A percentile compares a stretch with the other conserved stretches of the same genome.
Evolutionary conservation across 2,329 filamentous ascomycete species (phyloP).

Genomic region (Phialophora tarda): DNA sequence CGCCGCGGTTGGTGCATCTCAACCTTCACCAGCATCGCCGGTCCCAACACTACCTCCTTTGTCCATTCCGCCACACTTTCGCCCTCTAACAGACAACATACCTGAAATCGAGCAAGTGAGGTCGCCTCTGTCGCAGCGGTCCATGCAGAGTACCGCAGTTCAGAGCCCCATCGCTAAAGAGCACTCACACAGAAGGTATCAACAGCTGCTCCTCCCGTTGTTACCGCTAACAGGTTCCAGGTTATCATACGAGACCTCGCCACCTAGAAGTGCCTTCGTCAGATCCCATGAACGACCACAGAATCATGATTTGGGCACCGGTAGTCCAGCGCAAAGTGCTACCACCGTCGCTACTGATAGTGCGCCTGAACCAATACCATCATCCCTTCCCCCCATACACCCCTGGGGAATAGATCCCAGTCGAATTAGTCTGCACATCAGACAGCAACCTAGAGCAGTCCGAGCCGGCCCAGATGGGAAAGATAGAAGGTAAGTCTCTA

Average conservation of each 20-base stretch:
- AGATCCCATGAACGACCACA: conserved; percentile 31
- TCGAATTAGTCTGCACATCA: conserved; percentile 50
- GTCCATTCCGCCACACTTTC: conserved; percentile 11
- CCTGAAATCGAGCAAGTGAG: conserved; percentile 5
- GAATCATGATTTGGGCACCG: not conserved
- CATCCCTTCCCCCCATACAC: not conserved
- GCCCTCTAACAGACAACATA: not conserved
- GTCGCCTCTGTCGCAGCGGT: conserved; percentile 13
- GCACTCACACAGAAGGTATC: conserved; percentile 11
- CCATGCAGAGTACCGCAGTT: conserved; percentile 1
- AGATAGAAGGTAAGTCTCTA: conserved; percentile 51
- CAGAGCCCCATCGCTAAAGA: conserved; percentile 9
- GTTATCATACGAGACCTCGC: conserved; percentile 13
- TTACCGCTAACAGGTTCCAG: conserved; percentile 9
- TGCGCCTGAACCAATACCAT: not conserved
- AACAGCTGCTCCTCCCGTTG: not conserved
- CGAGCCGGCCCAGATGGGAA: conserved; percentile 55
- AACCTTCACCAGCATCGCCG: not conserved
- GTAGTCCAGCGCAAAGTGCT: conserved; percentile 11
- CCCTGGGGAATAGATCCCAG: not conserved
- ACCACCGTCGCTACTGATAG: not conserved
- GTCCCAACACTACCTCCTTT: conserved; percentile 7
- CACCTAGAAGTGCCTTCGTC: not conserved
- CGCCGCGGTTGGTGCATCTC: not conserved
- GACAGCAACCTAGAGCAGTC: conserved; percentile 54